Conservation (phyloP, 192 early-diverging fungal species). For the Pilobolus umbonatus region DNA sequence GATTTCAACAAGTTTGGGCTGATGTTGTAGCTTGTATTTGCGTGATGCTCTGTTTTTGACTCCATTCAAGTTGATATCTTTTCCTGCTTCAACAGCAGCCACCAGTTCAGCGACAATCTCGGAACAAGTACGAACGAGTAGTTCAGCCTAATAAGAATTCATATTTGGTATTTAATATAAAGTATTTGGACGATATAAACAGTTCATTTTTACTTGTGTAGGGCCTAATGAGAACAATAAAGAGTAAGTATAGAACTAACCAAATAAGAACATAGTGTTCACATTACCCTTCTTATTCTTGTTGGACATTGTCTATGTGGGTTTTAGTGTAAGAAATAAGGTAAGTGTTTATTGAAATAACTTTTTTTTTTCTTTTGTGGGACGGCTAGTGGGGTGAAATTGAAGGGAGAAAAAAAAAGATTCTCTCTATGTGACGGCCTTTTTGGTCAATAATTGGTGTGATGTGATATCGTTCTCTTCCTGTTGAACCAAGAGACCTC, state of each 20-base stretch:
- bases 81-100: constrained; percentile 53
- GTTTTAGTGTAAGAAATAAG: neutral
- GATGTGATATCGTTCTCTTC: neutral
- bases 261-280: neutral
- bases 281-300: constrained; percentile 21
- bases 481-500: neutral
- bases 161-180: neutral
- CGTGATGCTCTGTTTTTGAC: constrained; percentile 73
- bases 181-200: neutral
- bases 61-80: constrained; percentile 85
- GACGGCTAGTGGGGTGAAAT: constrained; percentile 1
- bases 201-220: constrained; percentile 17
- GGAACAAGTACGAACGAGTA: constrained; percentile 77
- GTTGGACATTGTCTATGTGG: constrained; percentile 7
- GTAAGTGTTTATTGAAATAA: neutral
- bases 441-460: neutral
- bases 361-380: neutral
- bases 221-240: constrained; percentile 10
- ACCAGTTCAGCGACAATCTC: constrained; percentile 93
- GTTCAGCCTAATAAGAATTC: constrained; percentile 52
- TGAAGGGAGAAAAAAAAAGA: neutral
- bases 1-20: constrained; percentile 95
- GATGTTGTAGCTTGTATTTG: constrained; percentile 70
- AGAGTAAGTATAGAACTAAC: too few relatives aligned
- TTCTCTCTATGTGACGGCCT: neutral